Base-by-base conservation (phyloP, 441 rosid species). In the Capsella rubella region DNA sequence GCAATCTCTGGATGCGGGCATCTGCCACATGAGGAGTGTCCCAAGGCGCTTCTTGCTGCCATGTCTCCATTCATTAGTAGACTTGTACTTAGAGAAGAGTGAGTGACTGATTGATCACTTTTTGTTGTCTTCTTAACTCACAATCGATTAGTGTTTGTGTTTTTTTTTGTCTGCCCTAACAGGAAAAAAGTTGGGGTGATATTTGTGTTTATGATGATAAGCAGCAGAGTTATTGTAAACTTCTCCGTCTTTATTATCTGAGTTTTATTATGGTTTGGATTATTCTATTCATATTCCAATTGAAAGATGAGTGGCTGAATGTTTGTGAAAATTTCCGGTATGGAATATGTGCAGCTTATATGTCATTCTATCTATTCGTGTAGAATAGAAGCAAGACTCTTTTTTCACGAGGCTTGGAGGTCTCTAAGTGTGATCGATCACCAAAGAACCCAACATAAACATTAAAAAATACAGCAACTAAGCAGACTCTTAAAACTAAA, bases 11-110 rank as follows among this genome's bases (percentile, higher is more conserved):
- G 97, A 66, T 92, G 99, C 47, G 99, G 99, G 37, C 99, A 95
- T 84, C 93, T 95, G 74, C 99, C 97, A 14, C 99, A 95, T 1
- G 99, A 92, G 84, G 99, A 95, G 83, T 87, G 96, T 86, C 99
- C 99, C 35, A 89, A 89, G 82, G 92, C 95, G 71, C 83, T 95
- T 76, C 89, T 92, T 73, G 97, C 97, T 61, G 97, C 96, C 1
- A 81, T 92, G 65, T 80, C 86, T 45, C 97, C 97, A 21, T 95
- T 95, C 81, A 84, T 95, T 58, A 86, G 84, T 84, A 87, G 91
- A 79, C 82, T 95, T 73, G 83, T 84, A 46, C 75, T 60, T 61
- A 78, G 71, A 35, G 63, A 67, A 25, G 73, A 75, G 72, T 55
- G 76, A 75, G 13, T 47, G 49, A 37, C 27, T 18, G 27, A 69